A percentile compares a stretch with the other conserved stretches of the same genome.
These are phyloP conservation scores for Xerophyta viscosa DNA, from an alignment of 106 monocot genomes.

Conservation along the genomic window DNA sequence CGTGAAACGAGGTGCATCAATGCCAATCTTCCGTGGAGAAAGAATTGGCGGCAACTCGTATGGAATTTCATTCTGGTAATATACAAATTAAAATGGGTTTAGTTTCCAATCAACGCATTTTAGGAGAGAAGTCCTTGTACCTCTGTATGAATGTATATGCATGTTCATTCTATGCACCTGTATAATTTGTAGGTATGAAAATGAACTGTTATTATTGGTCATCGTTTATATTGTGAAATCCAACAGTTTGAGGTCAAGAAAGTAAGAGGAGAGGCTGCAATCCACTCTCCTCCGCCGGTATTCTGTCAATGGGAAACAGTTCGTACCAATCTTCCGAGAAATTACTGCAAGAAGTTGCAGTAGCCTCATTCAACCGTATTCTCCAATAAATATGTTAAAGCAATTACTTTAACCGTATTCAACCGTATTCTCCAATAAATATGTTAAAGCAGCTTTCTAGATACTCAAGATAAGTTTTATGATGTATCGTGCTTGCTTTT, in stretches of 20 bases:
- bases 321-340: conserved; percentile 85
- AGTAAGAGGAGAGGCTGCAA: conserved; percentile 44
- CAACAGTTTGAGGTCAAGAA: conserved; percentile 62
- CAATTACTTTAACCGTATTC: not conserved
- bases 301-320: conserved; percentile 92
- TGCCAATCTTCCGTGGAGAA: conserved; percentile 85
- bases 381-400: too few species aligned
- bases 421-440: not conserved
- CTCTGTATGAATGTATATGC: too few species aligned
- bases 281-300: conserved; percentile 23
- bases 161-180: too few species aligned
- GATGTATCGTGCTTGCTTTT: too few species aligned
- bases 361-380: conserved; percentile 50
- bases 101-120: too few species aligned
- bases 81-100: too few species aligned
- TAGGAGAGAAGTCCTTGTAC: too few species aligned
- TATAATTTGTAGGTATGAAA: conserved; percentile 99
- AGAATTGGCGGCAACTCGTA: conserved; percentile 86
- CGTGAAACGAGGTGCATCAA: conserved; percentile 66
- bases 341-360: too few species aligned
- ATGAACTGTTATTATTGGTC: conserved; percentile 88
- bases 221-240: conserved; percentile 88
- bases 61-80: conserved; percentile 97
- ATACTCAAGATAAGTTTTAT: too few species aligned
- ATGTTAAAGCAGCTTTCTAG: too few species aligned